Base-by-base conservation (phyloP, 441 rosid species). In the Erodium texanum region DNA sequence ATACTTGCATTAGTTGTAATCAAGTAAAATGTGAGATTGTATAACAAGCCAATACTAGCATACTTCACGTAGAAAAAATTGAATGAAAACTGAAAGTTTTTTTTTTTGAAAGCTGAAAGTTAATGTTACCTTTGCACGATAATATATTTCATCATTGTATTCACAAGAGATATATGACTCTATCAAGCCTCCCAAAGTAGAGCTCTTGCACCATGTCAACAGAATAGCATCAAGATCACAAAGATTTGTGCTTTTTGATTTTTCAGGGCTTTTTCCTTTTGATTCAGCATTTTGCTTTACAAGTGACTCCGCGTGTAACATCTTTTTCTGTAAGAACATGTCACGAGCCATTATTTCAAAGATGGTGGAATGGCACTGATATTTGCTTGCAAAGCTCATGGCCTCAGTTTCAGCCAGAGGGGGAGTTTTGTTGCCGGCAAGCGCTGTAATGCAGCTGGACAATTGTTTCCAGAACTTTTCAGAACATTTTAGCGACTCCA, bases 311-410 rank as follows among this genome's bases (percentile, higher is more conserved):
- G 85, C 87, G 79, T 81, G 85, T 71, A 81, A 72, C 78, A 87
- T 70, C 78, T 87, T 92, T 77, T 89, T 87, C 82, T 82, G 79
- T 82, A 92, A 76, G 79, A 92, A 92, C 77, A 89, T 75, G 71
- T 92, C 91, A 73, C 76, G 82, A 54, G 97, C 90, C 86, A 90
- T 82, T 76, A 87, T 84, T 69, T 90, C 97, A 84, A 95, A 78
- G 59, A 90, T 76, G 75, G 87, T 77, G 48, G 88, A 76, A 71
- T 87, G 97, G 77, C 96, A 90, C 34, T 80, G 82, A 79, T 83
- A 89, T 72, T 81, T 82, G 78, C 74, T 77, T 43, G 79, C 83
- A 70, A 83, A 71, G 70, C 66, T 80, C 71, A 78, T 80, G 65
- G 85, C 80, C 74, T 86, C 88, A 52, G 63, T 68, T 65, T 80